Percentiles rank a stretch among this genome's conserved stretches.
Evolutionary conservation across 2,329 filamentous ascomycete species (phyloP).

Genomic region (Huntiella bhutanensis): DNA sequence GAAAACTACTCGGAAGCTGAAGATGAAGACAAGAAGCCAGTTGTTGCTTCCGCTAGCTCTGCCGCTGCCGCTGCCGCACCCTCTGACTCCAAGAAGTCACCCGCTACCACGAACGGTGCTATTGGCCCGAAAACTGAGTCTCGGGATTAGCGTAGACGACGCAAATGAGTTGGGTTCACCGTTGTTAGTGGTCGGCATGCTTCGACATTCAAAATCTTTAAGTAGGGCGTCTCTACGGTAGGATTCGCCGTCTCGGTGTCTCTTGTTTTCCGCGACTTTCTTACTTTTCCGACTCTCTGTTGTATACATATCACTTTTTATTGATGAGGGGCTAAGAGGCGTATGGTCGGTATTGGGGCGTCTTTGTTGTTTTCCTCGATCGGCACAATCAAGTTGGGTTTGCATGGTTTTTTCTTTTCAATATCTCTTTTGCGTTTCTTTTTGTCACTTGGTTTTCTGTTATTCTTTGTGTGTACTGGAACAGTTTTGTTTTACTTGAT

Average conservation of each 20-base stretch:
- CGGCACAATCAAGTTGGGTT: slow-evolving; percentile 10
- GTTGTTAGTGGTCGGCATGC: slow-evolving; percentile 5
- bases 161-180: slow-evolving; percentile 10
- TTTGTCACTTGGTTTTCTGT: slow-evolving; percentile 11
- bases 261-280: slow-evolving; percentile 2
- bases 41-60: slow-evolving; percentile 20
- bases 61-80: slow-evolving; percentile 23
- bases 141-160: slow-evolving; percentile 3
- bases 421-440: slow-evolving; percentile 17
- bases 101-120: slow-evolving; percentile 30
- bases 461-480: background rate
- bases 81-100: slow-evolving; percentile 30
- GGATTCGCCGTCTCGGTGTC: background rate
- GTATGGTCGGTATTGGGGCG: slow-evolving; percentile 3
- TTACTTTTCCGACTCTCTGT: slow-evolving; percentile 5
- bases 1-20: slow-evolving; percentile 94
- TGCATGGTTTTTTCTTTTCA: slow-evolving; percentile 13
- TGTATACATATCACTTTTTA: slow-evolving; percentile 10
- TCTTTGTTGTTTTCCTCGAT: slow-evolving; percentile 6
- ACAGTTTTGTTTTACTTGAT: background rate
- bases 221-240: background rate
- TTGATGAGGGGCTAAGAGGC: slow-evolving; percentile 8
- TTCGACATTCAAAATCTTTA: slow-evolving; percentile 3
- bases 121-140: slow-evolving; percentile 30
- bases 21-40: slow-evolving; percentile 58